Percentiles rank a stretch among this genome's conserved stretches.
Evolutionary conservation across 306 rosid species (phyloP).

Genomic region (Trifolium subterraneum): DNA sequence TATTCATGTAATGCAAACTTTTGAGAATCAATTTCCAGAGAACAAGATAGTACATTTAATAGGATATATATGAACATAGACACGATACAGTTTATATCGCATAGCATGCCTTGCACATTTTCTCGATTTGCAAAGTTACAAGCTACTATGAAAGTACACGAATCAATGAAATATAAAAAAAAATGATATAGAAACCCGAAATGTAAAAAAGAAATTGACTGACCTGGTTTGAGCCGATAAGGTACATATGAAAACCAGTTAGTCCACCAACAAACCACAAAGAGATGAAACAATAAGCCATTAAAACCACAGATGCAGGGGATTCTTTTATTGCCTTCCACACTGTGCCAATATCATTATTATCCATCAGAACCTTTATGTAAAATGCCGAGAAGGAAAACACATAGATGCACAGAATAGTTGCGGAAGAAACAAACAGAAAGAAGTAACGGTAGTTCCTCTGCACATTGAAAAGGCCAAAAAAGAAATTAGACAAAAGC

Average conservation of each 20-base stretch:
- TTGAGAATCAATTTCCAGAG: not conserved
- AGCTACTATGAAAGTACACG: constrained; percentile 1
- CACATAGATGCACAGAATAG: constrained; percentile 84
- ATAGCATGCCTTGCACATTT: constrained; percentile 15
- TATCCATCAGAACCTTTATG: constrained; percentile 82
- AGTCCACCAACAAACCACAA: constrained; percentile 97
- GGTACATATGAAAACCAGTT: constrained; percentile 91
- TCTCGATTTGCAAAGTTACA: constrained; percentile 8
- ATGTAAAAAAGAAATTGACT: constrained; percentile 42
- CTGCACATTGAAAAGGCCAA: constrained; percentile 57
- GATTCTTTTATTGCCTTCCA: constrained; percentile 94
- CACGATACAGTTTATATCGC: not conserved
- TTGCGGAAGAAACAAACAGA: constrained; percentile 86
- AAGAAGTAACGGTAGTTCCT: constrained; percentile 89
- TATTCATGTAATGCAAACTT: not conserved
- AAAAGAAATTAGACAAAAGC: constrained; percentile 36
- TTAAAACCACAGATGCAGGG: constrained; percentile 82
- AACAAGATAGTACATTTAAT: not conserved
- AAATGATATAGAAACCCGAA: constrained; percentile 40
- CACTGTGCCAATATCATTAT: constrained; percentile 59
- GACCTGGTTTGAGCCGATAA: constrained; percentile 89
- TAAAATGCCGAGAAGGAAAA: constrained; percentile 82
- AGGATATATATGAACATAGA: not conserved
- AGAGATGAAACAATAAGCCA: constrained; percentile 82
- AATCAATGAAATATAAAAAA: constrained; percentile 21